Base-by-base conservation (phyloP, 371 early-diverging fungal genomes). In the Circinella minor region DNA sequence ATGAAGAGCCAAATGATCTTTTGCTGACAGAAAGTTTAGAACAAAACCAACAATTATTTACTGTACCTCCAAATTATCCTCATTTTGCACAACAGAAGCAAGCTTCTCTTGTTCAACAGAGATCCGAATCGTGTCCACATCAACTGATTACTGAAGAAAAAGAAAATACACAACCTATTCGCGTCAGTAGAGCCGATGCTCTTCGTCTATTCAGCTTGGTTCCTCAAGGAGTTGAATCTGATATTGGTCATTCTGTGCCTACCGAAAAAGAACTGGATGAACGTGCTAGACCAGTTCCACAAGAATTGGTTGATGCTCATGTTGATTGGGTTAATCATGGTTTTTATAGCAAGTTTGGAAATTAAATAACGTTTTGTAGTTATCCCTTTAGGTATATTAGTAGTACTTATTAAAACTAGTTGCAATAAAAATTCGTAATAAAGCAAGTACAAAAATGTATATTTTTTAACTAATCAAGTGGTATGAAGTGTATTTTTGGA, bases 201-300 rank as follows among this genome's bases (percentile, higher is more conserved):
- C n/a, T 15, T 46, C 63, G 63, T 3, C 46, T 81, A 1, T 77
- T 74, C 18, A 71, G 77, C 13, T 55, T 77, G 7, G 61, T 81
- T 3, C 77, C 79, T 20, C 55, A 59, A 36, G 27, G 27, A 2
- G 51, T 79, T 7, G 63, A 57, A 6, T 20, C 55, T 55, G 38
- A 37, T 17, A 70, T 72, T 11, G 82, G 82, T 13, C 69, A 74
- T 14, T 8, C 20, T 0, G 46, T 71, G 11, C 74, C 72, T 49
- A 70, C 57, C 36, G 34, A 46, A 8, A 74, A 74, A 17, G 71
- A 77, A 20, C 70, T 77, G 66, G 78, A 77, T 49, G 36, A 57
- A 0, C 36, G 49, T 10, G 78, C 82, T 18, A 38, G 66, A 3
- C 75, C 78, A 18, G 74, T 82, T 13, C 77, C 80, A 47, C 11